Evolutionary conservation across 345 rosid species (phyloP), one percentile per base, ranked within the genome.

Genomic region (Salix koriyanagi): DNA sequence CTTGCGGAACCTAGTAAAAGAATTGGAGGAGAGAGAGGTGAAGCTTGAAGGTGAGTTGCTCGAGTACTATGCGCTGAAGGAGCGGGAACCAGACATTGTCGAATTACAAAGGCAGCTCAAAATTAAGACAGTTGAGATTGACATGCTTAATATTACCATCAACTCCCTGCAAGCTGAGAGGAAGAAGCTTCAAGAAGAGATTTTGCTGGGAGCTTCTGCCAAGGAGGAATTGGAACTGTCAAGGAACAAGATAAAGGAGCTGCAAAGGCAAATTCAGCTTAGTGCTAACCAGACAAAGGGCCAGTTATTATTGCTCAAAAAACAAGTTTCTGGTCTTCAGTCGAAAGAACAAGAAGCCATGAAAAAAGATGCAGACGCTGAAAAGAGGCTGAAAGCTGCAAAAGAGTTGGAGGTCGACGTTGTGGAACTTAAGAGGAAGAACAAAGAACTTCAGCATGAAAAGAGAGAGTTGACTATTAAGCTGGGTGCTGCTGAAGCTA

Each of bases 31-130:
- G 76, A 89, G 98, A 84, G 98, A 96, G 86, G 92, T 85, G 79
- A 96, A 92, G 83, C 99, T 96, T 42, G 98, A 92, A 88, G 98
- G 94, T 0, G 96, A 95, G 65, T 80, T 95, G 79, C 97, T 95
- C 0, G 98, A 95, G 87, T 95, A 90, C 82, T 95, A 92, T 75
- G 99, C 98, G 77, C 74, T 96, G 74, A 92, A 92, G 87, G 99
- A 96, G 84, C 97, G 90, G 83, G 96, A 96, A 83, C 89, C 89
- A 1, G 94, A 92, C 48, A 61, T 96, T 7, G 76, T 76, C 23
- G 96, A 91, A 85, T 58, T 96, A 75, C 97, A 89, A 62, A 90
- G 91, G 87, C 99, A 96, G 84, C 91, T 96, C 71, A 96, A 92
- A 86, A 90, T 93, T 84, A 96, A 93, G 90, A 91, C 90, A 2